Percentiles rank a stretch among this genome's conserved stretches.
Conservation (phyloP, 768 basidiomycete species). For the Tulasnella sp. region DNA sequence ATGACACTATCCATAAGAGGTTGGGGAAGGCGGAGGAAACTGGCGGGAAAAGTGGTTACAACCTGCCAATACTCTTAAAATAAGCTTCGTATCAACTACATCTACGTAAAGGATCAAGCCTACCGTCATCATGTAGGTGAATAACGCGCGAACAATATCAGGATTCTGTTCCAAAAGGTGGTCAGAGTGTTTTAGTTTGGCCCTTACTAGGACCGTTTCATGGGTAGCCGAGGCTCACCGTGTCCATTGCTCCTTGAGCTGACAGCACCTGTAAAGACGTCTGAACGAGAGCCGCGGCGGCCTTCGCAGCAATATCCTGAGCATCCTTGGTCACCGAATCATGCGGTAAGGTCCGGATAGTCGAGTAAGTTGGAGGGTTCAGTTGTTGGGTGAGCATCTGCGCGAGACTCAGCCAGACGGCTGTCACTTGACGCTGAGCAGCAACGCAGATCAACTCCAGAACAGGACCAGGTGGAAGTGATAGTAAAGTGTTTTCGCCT, state of each 20-base stretch:
- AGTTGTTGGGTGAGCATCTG: conserved; percentile 72
- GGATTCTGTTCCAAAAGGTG: conserved; percentile 74
- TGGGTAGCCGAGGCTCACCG: conserved; percentile 36
- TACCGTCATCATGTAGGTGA: conserved; percentile 69
- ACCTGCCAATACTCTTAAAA: conserved; percentile 21
- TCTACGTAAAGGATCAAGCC: conserved; percentile 21
- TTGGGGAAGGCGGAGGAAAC: conserved; percentile 52
- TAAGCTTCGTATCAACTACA: not conserved
- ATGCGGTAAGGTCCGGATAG: conserved; percentile 42
- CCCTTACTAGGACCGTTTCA: not conserved
- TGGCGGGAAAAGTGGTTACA: conserved; percentile 47
- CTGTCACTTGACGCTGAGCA: conserved; percentile 57
- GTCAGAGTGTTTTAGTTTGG: not conserved
- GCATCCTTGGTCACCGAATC: conserved; percentile 32
- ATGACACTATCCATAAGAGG: conserved; percentile 57
- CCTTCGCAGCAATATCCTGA: conserved; percentile 41
- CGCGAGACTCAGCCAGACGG: conserved; percentile 75
- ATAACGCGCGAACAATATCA: conserved; percentile 84
- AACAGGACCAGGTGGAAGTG: conserved; percentile 69
- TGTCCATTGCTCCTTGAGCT: conserved; percentile 54
- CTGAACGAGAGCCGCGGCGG: conserved; percentile 47
- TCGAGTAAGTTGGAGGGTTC: conserved; percentile 48
- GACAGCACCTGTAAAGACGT: conserved; percentile 44
- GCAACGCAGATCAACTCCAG: conserved; percentile 69
- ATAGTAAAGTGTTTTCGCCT: conserved; percentile 62